Base-by-base conservation (phyloP, 2,329 filamentous ascomycete genomes). In the Aspergillus ustus region DNA sequence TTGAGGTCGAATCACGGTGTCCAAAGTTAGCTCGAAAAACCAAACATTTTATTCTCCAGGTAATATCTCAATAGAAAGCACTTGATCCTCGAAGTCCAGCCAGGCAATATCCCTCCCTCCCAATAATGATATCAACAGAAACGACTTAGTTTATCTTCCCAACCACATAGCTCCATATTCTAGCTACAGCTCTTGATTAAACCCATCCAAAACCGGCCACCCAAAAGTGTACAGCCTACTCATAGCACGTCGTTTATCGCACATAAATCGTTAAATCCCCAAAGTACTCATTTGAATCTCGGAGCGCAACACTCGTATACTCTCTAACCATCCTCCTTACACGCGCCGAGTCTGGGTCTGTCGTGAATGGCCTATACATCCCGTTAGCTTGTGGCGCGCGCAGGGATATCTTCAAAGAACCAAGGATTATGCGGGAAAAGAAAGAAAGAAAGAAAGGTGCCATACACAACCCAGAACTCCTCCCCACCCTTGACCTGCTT, bases 331-430 rank as follows among this genome's bases (percentile, higher is more conserved):
- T 72, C 8, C 49, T 37, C n/a, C 63, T 43, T 2, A 71, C 66
- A 1, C 68, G 60, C 13, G 58, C 29, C 7, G 67, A 68, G 25
- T 68, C 63, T 8, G 69, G 69, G 43, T 72, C 69, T 5, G 68
- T 67, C 2, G 63, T 68, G 37, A 66, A 65, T 7, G 66, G 68
- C 37, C 59, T 64, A 17, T 25, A 25, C 6, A 8, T 4, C 19
- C 20, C 7, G n/a, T 61, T 20, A 50, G 8, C 40, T 25, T 25
- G 25, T 25, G 25, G 4, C 25, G n/a, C 6, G 25, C 25, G 25
- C 25, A 25, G 25, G 25, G 4, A 25, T 3, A 25, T 25, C 4
- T 5, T 25, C 25, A 5, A 25, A 25, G 25, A 25, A 25, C 8
- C 22, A 20, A 45, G 6, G 7, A 46, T 4, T 31, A 31, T 19